Percentiles rank a stretch among this genome's conserved stretches.
phyloP scores from a whole-genome alignment of 192 early-diverging fungal species.

The Podila verticillata region DNA sequence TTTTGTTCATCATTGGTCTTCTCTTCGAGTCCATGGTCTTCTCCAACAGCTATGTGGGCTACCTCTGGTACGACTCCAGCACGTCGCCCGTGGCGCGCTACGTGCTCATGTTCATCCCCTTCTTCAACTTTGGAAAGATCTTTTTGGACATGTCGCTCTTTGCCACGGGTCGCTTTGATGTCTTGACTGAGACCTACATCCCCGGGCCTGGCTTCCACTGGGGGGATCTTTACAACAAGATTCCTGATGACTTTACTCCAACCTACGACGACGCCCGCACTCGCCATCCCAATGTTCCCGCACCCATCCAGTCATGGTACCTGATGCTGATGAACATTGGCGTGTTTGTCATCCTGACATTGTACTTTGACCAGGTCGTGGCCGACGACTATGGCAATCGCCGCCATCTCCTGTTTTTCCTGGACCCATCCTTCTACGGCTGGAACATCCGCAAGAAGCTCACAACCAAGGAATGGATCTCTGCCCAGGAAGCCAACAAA shows the following conservation, averaged over 20 bases:
- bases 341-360: slow-evolving; percentile 67
- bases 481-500: slow-evolving; percentile 37
- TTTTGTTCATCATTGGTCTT: slow-evolving; percentile 82
- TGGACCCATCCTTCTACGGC: slow-evolving; percentile 78
- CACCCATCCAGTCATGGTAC: slow-evolving; percentile 70
- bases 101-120: slow-evolving; percentile 58
- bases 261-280: slow-evolving; percentile 51
- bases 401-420: slow-evolving; percentile 64
- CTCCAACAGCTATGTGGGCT: slow-evolving; percentile 55
- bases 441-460: slow-evolving; percentile 52
- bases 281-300: slow-evolving; percentile 62
- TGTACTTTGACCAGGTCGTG: slow-evolving; percentile 83
- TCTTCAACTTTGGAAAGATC: slow-evolving; percentile 72
- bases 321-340: slow-evolving; percentile 71
- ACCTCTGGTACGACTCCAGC: slow-evolving; percentile 58
- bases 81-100: slow-evolving; percentile 27
- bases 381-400: slow-evolving; percentile 77
- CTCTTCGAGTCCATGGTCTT: slow-evolving; percentile 71
- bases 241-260: slow-evolving; percentile 56
- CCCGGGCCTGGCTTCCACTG: slow-evolving; percentile 73
- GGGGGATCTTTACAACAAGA: slow-evolving; percentile 54
- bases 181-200: slow-evolving; percentile 68
- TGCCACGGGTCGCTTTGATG: slow-evolving; percentile 58
- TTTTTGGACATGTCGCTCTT: slow-evolving; percentile 75
- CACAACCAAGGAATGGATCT: slow-evolving; percentile 55